A percentile compares a stretch with the other conserved stretches of the same genome.
phyloP scores from a whole-genome alignment of 495 filamentous ascomycete species.

The Aspergillus panamensis region DNA sequence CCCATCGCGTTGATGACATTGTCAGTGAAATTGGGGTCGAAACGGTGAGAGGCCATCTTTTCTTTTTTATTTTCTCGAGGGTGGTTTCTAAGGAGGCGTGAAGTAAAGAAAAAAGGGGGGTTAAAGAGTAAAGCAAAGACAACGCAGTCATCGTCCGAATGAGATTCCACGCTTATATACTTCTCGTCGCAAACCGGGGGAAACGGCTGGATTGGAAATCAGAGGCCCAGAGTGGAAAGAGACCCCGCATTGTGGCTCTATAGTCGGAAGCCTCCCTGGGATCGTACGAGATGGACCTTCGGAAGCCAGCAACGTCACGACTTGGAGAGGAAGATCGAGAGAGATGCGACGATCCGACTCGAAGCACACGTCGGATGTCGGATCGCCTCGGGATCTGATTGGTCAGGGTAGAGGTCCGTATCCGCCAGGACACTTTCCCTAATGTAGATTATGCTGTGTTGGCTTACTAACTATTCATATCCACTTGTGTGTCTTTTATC shows the following conservation, averaged over 20 bases:
- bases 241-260: constrained; percentile 14
- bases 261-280: constrained; percentile 6
- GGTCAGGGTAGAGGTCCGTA: background rate
- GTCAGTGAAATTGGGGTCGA: constrained; percentile 63
- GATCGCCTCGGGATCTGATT: background rate
- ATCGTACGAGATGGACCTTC: constrained; percentile 8
- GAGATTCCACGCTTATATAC: constrained; percentile 7
- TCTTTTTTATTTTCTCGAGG: background rate
- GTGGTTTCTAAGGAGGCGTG: background rate
- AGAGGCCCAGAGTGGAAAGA: constrained; percentile 9
- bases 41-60: constrained; percentile 39
- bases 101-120: background rate
- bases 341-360: constrained; percentile 2
- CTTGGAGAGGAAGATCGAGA: background rate
- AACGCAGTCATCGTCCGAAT: background rate
- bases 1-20: constrained; percentile 68
- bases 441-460: background rate
- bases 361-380: background rate
- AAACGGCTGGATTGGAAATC: constrained; percentile 14
- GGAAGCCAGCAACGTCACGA: background rate
- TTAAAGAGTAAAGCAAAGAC: background rate
- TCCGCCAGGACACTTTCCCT: background rate
- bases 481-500: background rate
- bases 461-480: background rate
- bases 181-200: background rate